A percentile compares a stretch with the other conserved stretches of the same genome.
Conservation (phyloP, 1,284 basidiomycete genomes). For the Bondarzewia mesenterica region DNA sequence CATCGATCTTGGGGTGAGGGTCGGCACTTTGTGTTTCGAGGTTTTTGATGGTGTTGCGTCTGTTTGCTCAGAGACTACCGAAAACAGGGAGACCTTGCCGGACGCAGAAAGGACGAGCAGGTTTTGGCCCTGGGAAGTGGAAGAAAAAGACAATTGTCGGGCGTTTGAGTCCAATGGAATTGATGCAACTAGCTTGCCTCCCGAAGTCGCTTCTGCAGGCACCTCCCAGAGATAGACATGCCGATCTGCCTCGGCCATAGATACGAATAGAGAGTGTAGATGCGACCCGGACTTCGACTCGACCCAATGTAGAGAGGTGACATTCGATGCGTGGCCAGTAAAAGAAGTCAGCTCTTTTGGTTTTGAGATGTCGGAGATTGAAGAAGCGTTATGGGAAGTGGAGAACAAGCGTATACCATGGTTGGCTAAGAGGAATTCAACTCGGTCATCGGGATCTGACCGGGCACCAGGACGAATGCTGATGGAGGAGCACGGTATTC, state of each 20-base stretch:
- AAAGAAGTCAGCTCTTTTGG: slow-evolving; percentile 41
- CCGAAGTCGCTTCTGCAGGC: slow-evolving; percentile 28
- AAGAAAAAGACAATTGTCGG: slow-evolving; percentile 42
- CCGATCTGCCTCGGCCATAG: slow-evolving; percentile 68
- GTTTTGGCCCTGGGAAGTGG: slow-evolving; percentile 24
- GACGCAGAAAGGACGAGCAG: slow-evolving; percentile 58
- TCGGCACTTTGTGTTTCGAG: slow-evolving; percentile 35
- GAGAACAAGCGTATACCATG: slow-evolving; percentile 52
- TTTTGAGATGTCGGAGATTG: slow-evolving; percentile 27
- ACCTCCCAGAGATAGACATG: slow-evolving; percentile 65
- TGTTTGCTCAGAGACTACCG: slow-evolving; percentile 43
- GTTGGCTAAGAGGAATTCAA: slow-evolving; percentile 48
- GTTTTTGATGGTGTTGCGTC: slow-evolving; percentile 27
- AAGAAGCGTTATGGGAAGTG: slow-evolving; percentile 20
- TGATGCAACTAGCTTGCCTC: slow-evolving; percentile 56
- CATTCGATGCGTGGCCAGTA: slow-evolving; percentile 60
- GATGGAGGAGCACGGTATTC: slow-evolving; percentile 48
- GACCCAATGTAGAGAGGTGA: slow-evolving; percentile 42
- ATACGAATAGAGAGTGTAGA: slow-evolving; percentile 43
- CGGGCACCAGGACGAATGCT: slow-evolving; percentile 29
- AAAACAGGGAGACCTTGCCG: slow-evolving; percentile 59
- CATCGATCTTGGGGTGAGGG: slow-evolving; percentile 42
- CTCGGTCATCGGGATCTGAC: slow-evolving; percentile 23
- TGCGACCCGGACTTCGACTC: slow-evolving; percentile 14
- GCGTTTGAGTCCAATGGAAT: slow-evolving; percentile 64